Base-by-base conservation (phyloP, 495 filamentous ascomycete species). In the Tuber calosporum region DNA sequence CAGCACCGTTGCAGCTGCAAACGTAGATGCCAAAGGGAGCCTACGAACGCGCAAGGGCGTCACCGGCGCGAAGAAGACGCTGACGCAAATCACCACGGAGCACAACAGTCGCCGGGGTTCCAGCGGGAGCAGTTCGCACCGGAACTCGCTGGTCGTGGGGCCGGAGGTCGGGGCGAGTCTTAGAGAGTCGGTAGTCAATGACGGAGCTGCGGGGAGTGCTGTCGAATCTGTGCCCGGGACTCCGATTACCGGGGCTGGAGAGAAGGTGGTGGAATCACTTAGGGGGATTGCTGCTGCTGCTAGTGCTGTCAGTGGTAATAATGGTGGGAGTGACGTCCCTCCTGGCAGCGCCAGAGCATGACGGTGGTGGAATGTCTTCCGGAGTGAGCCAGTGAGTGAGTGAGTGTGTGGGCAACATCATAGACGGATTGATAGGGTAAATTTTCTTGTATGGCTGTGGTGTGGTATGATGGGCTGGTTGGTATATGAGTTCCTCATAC, bases 1-100 rank as follows among this genome's bases (percentile, higher is more conserved):
- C 82, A 92, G 89, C 79, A 97, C 95, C 1, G 95, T 97, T 30
- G 92, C 92, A 13, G 90, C 90, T n/a, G 91, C 92, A 69, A 88
- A 90, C 70, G 91, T 97, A 48, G 93, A 95, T 82, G 95, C 92
- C 1, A 90, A 89, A 79, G 92, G 90, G 19, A 77, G 72, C 30
- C 41, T 81, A 6, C 73, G 75, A 11, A 73, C 74, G n/a, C 78
- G 80, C 4, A 81, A 81, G 53, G 77, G 79, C 0, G 77, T 81
- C 26, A 77, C 72, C 30, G 80, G 80, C 11, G 80, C 80, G 30
- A 81, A 81, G 48, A 81, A 81, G 41, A 81, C 80, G 36, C 70
- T 81, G 1, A 62, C 68, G 11, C 72, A 67, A 20, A 75, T 80
- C 26, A 80, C 80, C 69, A 80, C 79, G 26, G 75, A 73, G 6